Base-by-base conservation (phyloP, 768 basidiomycete species). In the Mycena galericulata region DNA sequence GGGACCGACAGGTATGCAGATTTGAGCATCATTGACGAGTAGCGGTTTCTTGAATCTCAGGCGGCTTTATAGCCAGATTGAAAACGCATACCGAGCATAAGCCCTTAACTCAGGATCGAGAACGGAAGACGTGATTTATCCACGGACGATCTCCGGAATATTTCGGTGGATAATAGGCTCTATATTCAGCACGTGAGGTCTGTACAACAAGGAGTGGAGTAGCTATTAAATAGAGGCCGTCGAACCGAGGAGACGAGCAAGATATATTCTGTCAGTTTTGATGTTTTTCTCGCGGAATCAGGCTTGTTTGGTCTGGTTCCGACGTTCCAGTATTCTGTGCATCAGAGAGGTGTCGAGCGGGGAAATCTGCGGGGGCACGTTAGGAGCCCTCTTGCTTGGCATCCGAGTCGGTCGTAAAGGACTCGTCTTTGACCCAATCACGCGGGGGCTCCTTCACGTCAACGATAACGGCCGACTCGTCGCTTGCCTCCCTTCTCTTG, bases 131-230 rank as follows among this genome's bases (percentile, higher is more conserved):
- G 54, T 30, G 57, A 29, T 34, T 36, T 36, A 45, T 45, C 40
- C 24, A 61, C 70, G 66, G 70, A 54, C 57, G 12, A 67, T 71
- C 62, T 62, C 66, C 70, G 66, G 69, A 46, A 57, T 43, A 63
- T 62, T 56, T 55, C 29, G 36, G 58, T 46, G 58, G 22, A 61
- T 65, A 57, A 70, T 65, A 56, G 46, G 62, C 68, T 53, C 56
- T 68, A 45, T 55, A 53, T 65, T 61, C 29, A 22, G 36, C 58
- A 64, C 51, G 53, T 61, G 53, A 64, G 64, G 58, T 57, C 14
- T 49, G 20, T 24, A 41, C 11, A 32, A 65, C 53, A 65, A 46
- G 64, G 38, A 34, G 55, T 45, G 34, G 30, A 45, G 40, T 58
- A 38, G n/a, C n/a, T n/a, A n/a, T n/a, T n/a, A n/a, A n/a, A n/a